These are phyloP conservation scores for Chaetomiaceae sp. DNA, from an alignment of 2,329 filamentous ascomycete species.

Conservation along the genomic window DNA sequence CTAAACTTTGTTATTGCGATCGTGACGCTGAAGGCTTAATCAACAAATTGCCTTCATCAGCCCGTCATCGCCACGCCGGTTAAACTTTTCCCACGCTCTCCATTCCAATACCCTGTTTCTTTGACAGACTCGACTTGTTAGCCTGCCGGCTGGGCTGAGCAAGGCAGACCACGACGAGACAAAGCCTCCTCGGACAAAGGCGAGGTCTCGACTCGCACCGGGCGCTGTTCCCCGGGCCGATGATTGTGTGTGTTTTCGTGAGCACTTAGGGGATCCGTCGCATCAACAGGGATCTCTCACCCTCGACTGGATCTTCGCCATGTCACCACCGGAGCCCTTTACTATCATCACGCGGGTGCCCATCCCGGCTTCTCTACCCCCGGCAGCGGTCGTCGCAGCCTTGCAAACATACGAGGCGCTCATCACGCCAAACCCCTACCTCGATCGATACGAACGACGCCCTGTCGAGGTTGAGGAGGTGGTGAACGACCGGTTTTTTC, in stretches of 20 bases:
- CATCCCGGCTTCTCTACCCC: constrained; percentile 38
- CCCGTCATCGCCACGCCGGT: too few relatives aligned
- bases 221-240: background rate
- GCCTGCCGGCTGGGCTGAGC: background rate
- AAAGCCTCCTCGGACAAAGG: background rate
- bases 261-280: background rate
- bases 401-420: constrained; percentile 41
- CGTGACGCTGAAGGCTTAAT: too few relatives aligned
- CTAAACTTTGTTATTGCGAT: background rate
- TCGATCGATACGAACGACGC: constrained; percentile 36
- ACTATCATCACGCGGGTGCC: constrained; percentile 39
- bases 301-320: constrained; percentile 19
- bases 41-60: too few relatives aligned
- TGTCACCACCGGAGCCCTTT: constrained; percentile 31
- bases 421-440: constrained; percentile 38
- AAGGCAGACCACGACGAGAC: too few relatives aligned
- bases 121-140: background rate
- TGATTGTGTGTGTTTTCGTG: background rate
- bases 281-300: background rate
- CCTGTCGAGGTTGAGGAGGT: constrained; percentile 33
- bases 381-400: constrained; percentile 35
- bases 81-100: too few relatives aligned
- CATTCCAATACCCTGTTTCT: background rate
- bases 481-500: constrained; percentile 41
- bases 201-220: background rate